Conservation (phyloP, 2,329 filamentous ascomycete species). For the Nemania serpens region DNA sequence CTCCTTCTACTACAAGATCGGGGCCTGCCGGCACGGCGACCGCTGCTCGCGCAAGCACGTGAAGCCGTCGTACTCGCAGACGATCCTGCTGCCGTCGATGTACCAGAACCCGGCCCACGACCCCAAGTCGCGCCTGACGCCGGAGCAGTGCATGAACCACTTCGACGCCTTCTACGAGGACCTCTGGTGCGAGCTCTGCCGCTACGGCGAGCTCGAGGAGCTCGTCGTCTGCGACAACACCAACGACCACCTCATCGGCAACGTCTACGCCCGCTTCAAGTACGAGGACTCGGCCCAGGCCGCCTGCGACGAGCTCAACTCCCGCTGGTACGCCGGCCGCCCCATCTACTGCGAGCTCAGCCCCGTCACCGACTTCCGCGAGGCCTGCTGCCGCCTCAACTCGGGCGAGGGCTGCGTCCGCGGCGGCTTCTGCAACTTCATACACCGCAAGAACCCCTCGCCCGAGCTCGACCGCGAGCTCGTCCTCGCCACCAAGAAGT, state of each 20-base stretch:
- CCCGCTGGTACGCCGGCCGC: slow-evolving; percentile 93
- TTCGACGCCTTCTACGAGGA: slow-evolving; percentile 99
- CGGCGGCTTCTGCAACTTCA: slow-evolving; percentile 99
- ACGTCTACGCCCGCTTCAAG: slow-evolving; percentile 99
- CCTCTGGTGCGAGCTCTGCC: slow-evolving; percentile 99
- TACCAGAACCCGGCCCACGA: slow-evolving; percentile 99
- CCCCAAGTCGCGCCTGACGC: slow-evolving; percentile 94
- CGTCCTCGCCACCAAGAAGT: slow-evolving; percentile 91
- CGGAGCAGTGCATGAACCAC: slow-evolving; percentile 95
- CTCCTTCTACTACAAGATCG: slow-evolving; percentile 99
- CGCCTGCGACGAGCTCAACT: slow-evolving; percentile 92
- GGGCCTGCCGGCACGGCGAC: slow-evolving; percentile 96
- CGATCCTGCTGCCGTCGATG: slow-evolving; percentile 95
- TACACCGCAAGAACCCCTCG: slow-evolving; percentile 93
- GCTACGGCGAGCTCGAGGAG: slow-evolving; percentile 96
- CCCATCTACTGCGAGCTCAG: slow-evolving; percentile 98
- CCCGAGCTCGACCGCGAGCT: slow-evolving; percentile 88
- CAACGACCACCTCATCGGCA: slow-evolving; percentile 98
- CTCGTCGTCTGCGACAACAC: slow-evolving; percentile 99
- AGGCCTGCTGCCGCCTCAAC: slow-evolving; percentile 95
- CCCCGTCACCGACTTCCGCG: slow-evolving; percentile 96
- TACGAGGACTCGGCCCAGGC: slow-evolving; percentile 96
- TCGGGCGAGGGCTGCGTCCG: slow-evolving; percentile 93
- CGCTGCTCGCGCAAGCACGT: slow-evolving; percentile 98
- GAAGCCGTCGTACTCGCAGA: slow-evolving; percentile 97